These are phyloP conservation scores for Pugionium cornutum DNA, from an alignment of 345 rosid genomes.

Conservation along the genomic window DNA sequence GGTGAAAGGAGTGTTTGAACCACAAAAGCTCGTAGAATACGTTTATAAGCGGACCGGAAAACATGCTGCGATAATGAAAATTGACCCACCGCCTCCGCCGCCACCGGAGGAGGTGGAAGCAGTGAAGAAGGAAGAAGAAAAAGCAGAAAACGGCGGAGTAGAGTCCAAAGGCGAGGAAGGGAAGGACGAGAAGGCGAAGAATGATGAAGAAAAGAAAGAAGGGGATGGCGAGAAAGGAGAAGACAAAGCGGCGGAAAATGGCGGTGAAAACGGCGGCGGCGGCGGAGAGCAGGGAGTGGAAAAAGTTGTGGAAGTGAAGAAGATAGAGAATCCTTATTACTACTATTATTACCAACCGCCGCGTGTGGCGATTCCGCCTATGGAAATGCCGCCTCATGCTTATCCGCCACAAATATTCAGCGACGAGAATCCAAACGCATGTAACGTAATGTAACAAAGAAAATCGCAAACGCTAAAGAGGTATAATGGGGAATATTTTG, in stretches of 20 bases:
- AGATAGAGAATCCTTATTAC: constrained; percentile 51
- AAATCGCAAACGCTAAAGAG: constrained; percentile 24
- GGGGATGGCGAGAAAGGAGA: constrained; percentile 30
- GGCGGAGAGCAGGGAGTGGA: constrained; percentile 41
- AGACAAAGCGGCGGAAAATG: constrained; percentile 16
- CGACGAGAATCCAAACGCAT: constrained; percentile 92
- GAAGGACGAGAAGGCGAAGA: constrained; percentile 32
- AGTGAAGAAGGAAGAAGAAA: constrained; percentile 40
- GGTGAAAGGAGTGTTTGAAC: constrained; percentile 85
- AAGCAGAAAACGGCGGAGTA: constrained; percentile 28
- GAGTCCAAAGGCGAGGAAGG: constrained; percentile 38
- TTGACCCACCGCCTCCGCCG: constrained; percentile 45
- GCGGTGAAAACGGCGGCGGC: constrained; percentile 4
- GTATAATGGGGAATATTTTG: constrained; percentile 24
- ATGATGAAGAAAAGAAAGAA: constrained; percentile 38
- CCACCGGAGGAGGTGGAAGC: constrained; percentile 52
- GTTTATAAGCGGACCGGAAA: constrained; percentile 78
- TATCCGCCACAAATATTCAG: constrained; percentile 82
- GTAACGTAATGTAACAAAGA: constrained; percentile 62
- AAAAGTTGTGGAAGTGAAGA: constrained; percentile 60
- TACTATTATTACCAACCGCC: constrained; percentile 52
- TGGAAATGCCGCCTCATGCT: constrained; percentile 43
- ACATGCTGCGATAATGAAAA: constrained; percentile 67
- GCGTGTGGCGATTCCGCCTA: constrained; percentile 50
- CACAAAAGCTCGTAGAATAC: constrained; percentile 64